A percentile compares a stretch with the other conserved stretches of the same genome.
phyloP scores from a whole-genome alignment of 352 stramenopile species.

The Aphanomyces stellatus region DNA sequence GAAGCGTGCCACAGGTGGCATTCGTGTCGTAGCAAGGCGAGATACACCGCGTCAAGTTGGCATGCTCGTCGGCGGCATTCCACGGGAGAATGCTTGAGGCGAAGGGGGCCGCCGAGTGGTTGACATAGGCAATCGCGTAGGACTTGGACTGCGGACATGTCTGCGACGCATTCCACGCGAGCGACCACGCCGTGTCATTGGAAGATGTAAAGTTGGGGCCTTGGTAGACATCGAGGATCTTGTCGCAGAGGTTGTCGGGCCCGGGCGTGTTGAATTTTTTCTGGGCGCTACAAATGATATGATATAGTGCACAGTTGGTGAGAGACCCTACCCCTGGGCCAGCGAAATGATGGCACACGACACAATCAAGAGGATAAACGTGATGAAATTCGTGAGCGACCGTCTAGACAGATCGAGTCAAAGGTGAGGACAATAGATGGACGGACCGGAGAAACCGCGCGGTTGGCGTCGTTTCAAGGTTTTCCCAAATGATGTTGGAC shows the following conservation, averaged over 20 bases:
- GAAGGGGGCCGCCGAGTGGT: background rate
- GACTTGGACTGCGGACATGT: background rate
- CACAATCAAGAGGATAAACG: constrained; percentile 60
- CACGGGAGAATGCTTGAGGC: background rate
- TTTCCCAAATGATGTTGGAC: constrained; percentile 85
- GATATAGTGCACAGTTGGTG: background rate
- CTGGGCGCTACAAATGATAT: constrained; percentile 26
- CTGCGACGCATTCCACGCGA: background rate
- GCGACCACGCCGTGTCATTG: background rate
- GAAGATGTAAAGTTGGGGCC: background rate
- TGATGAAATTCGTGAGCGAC: constrained; percentile 60
- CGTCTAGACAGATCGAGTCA: constrained; percentile 17
- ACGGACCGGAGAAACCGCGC: constrained; percentile 40
- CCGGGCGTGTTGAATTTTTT: constrained; percentile 40
- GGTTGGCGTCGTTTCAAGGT: constrained; percentile 57
- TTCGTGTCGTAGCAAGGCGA: constrained; percentile 48
- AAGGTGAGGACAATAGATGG: too few relatives aligned
- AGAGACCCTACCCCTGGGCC: constrained; percentile 37
- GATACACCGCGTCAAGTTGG: constrained; percentile 28
- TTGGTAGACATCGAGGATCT: constrained; percentile 4
- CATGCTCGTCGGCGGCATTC: background rate
- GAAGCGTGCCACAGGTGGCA: constrained; percentile 45
- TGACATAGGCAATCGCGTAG: background rate
- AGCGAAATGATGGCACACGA: constrained; percentile 66
- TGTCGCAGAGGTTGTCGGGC: background rate